Evolutionary conservation across 192 early-diverging fungal genomes (phyloP), one percentile per base, ranked within the genome.

Genomic region (Thoreauomyces humboldtii): DNA sequence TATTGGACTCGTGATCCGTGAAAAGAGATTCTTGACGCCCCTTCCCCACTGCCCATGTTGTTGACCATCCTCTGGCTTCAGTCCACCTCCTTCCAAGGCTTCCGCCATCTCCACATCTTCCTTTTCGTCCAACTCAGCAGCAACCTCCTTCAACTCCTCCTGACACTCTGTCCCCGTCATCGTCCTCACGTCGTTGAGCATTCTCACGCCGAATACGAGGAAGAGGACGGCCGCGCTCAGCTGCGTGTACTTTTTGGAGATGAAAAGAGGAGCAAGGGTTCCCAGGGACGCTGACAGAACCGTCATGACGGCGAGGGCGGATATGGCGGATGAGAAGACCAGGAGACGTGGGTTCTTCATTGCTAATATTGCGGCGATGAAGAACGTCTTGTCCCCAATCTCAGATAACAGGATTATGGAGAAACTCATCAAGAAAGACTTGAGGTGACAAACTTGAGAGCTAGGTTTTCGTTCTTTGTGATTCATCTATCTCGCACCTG

Each of bases 311-410:
- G 81, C 81, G 14, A 99, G 82, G 1, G 97, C 92, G 7, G 85
- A 78, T 63, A 94, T 87, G 3, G 96, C 91, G 0, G 91, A 92
- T 11, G 89, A 73, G 75, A 99, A 98, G 27, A 99, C 89, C 46
- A 96, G 79, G 38, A 88, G 57, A 27, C 95, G 91, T 37, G 95
- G 86, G 73, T 97, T 89, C 71, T 86, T 90, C 95, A 99, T 99
- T 41, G 97, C 96, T 86, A 99, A 89, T 62, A 99, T 93, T 4
- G 94, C 96, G 9, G 94, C 93, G 59, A 99, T 98, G 57, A 99
- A 83, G 67, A 99, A 99, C 17, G 96, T 99, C 76, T 99, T 99
- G 86, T 99, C 96, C 55, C 96, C 96, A 65, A 99, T 94, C 72
- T 99, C 96, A 12, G 92, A 94, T 36, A 96, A 88, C 19, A 96